phyloP scores from a whole-genome alignment of 2,329 filamentous ascomycete species.

The Xylaria hypoxylon region DNA sequence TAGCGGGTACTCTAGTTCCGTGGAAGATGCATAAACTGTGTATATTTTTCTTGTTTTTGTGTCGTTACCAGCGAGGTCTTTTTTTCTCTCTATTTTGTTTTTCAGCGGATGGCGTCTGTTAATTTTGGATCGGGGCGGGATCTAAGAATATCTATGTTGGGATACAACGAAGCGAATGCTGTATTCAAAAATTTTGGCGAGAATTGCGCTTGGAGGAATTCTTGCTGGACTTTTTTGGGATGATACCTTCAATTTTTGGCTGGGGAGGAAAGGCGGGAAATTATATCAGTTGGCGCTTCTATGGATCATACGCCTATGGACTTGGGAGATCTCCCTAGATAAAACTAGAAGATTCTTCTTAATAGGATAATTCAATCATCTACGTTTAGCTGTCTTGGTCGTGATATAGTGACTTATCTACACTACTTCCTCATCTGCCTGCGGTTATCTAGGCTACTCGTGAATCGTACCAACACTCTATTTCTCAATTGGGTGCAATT shows the following conservation, averaged over 20 bases:
- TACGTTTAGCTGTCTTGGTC: no score
- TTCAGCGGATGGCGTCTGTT: neutral
- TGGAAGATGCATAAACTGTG: slow-evolving; percentile 72
- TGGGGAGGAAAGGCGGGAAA: neutral
- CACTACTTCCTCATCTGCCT: neutral
- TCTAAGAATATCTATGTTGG: neutral
- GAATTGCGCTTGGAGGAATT: slow-evolving; percentile 4
- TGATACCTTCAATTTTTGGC: slow-evolving; percentile 16
- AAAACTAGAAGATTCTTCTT: neutral
- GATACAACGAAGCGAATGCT: slow-evolving; percentile 16
- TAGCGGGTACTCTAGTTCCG: slow-evolving; percentile 78
- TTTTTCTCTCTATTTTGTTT: neutral
- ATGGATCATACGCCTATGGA: neutral
- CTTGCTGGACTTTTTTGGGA: neutral
- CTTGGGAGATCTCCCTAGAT: neutral
- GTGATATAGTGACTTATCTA: neutral
- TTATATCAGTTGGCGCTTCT: neutral
- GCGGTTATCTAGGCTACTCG: no score
- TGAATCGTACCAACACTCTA: neutral
- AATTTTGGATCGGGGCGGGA: neutral
- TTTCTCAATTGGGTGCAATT: neutral
- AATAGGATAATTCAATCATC: neutral
- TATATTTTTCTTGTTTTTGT: neutral
- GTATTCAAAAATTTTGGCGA: neutral
- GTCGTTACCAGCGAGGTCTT: neutral